Evolutionary conservation across 2,329 filamentous ascomycete species (phyloP).

Genomic region (Ophiosphaerella korrae): DNA sequence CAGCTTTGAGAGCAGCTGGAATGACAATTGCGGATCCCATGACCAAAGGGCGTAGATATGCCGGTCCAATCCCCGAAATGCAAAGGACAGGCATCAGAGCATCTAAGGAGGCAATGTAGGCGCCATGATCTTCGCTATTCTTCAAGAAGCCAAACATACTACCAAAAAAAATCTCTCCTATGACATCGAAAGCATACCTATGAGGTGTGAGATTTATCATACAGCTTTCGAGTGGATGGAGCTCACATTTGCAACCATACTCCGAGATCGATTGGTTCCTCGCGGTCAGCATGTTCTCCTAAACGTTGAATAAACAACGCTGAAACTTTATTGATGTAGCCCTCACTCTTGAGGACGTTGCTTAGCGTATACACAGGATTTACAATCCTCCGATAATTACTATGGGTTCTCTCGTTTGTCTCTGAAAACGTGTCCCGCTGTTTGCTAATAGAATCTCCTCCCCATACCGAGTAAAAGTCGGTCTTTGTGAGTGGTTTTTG

Average conservation of each 20-base stretch:
- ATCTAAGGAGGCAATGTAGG: slow-evolving; percentile 35
- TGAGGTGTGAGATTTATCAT: neutral
- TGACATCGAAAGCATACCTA: slow-evolving; percentile 28
- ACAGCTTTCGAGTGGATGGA: neutral
- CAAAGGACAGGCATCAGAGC: slow-evolving; percentile 36
- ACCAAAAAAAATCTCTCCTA: slow-evolving; percentile 22
- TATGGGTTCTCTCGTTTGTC: slow-evolving; percentile 13
- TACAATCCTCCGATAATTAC: slow-evolving; percentile 16
- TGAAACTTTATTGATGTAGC: slow-evolving; percentile 16
- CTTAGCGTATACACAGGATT: slow-evolving; percentile 13
- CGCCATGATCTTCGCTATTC: slow-evolving; percentile 18
- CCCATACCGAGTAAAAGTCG: slow-evolving; percentile 21
- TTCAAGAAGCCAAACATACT: slow-evolving; percentile 22
- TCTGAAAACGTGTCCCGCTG: slow-evolving; percentile 19
- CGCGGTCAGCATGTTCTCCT: slow-evolving; percentile 16
- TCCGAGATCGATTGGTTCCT: slow-evolving; percentile 20
- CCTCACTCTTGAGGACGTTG: slow-evolving; percentile 21
- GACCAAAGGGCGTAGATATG: slow-evolving; percentile 11
- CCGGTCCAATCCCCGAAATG: slow-evolving; percentile 11
- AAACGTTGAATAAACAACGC: slow-evolving; percentile 16
- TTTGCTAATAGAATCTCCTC: slow-evolving; percentile 11
- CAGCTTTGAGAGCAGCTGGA: slow-evolving; percentile 26
- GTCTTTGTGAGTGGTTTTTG: slow-evolving; percentile 23
- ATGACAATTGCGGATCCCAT: slow-evolving; percentile 8
- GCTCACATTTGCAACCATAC: slow-evolving; percentile 36